Conservation (phyloP, 179 eudicot genomes). For the Dionaea muscipula region DNA sequence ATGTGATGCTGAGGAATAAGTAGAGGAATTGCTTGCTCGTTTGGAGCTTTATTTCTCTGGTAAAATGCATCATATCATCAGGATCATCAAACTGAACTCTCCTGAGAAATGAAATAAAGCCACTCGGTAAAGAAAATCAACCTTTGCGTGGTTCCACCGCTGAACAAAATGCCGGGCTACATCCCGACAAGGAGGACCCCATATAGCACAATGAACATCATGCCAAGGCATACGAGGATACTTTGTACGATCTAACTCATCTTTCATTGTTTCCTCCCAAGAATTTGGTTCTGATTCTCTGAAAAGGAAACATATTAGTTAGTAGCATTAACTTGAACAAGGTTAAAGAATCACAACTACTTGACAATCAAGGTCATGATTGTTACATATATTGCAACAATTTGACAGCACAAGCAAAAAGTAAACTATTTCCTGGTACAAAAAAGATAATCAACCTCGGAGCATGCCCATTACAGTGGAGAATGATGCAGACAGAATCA, state of each 20-base stretch:
- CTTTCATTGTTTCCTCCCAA: slow-evolving; percentile 73
- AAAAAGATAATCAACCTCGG: too few relatives aligned
- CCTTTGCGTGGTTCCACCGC: slow-evolving; percentile 74
- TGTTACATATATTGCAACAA: too few relatives aligned
- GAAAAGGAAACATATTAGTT: background rate
- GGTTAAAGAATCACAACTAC: too few relatives aligned
- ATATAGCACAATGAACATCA: slow-evolving; percentile 70
- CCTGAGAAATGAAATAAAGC: background rate
- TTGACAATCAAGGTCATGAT: too few relatives aligned
- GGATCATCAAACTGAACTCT: background rate
- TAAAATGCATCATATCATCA: slow-evolving; percentile 10
- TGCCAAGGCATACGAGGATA: slow-evolving; percentile 86
- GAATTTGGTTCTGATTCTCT: slow-evolving; percentile 68
- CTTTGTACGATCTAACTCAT: slow-evolving; percentile 51
- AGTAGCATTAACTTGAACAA: too few relatives aligned
- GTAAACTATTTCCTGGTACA: too few relatives aligned
- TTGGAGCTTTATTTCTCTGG: slow-evolving; percentile 65
- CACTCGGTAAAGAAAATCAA: slow-evolving; percentile 9
- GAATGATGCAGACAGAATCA: too few relatives aligned
- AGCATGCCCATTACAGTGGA: too few relatives aligned
- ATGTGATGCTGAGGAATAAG: slow-evolving; percentile 73
- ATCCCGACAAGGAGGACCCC: slow-evolving; percentile 78
- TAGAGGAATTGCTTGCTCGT: slow-evolving; percentile 55
- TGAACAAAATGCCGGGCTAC: slow-evolving; percentile 65
- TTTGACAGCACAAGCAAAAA: too few relatives aligned